These are phyloP conservation scores for Closterium sp. DNA, from an alignment of 139 green algal species.

Conservation along the genomic window DNA sequence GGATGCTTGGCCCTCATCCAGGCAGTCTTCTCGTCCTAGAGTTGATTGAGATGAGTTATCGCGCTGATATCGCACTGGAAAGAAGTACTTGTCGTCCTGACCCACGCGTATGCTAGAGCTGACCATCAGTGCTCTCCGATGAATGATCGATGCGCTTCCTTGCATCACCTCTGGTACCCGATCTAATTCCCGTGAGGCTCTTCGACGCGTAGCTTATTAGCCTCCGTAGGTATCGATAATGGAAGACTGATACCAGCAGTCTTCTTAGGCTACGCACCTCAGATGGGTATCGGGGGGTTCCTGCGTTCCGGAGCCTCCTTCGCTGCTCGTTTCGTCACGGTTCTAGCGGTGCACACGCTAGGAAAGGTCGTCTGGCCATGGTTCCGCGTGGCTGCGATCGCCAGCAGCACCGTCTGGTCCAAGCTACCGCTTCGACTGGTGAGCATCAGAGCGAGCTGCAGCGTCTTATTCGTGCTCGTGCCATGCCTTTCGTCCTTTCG, in stretches of 20 bases:
- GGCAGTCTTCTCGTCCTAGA: no score
- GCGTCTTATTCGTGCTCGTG: background rate
- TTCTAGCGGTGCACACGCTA: background rate
- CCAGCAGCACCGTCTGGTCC: background rate
- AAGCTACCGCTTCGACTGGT: background rate
- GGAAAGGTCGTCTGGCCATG: background rate
- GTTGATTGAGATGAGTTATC: no score
- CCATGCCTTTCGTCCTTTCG: no score
- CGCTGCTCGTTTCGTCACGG: background rate
- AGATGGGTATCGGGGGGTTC: background rate
- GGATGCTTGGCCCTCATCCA: background rate
- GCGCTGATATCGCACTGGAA: no score
- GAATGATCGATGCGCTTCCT: background rate
- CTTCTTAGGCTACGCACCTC: background rate
- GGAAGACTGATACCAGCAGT: background rate
- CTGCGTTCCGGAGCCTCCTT: background rate
- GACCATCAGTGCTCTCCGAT: background rate
- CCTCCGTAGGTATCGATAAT: background rate
- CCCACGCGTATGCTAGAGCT: background rate
- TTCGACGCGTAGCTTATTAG: no score
- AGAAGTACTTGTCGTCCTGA: background rate
- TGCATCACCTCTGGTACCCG: background rate
- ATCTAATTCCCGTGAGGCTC: background rate
- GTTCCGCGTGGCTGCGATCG: background rate
- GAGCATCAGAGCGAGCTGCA: background rate